Evolutionary conservation across 129 eudicot species (phyloP).

Genomic region (Helichrysum umbraculigerum): DNA sequence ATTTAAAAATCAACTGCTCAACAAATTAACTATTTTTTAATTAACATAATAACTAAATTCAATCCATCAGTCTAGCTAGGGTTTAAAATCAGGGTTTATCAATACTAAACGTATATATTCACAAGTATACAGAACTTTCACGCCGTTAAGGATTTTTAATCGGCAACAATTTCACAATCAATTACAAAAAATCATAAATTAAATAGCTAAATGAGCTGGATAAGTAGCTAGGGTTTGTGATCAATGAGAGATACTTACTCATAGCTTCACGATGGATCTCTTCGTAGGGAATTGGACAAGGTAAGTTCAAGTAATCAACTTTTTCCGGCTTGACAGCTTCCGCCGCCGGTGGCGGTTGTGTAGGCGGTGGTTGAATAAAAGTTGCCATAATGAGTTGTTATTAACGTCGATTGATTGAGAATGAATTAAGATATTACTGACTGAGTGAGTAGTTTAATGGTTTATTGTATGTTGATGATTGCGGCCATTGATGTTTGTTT

Average conservation of each 20-base stretch:
- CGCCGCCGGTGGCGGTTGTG: slow-evolving; percentile 16
- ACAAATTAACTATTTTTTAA: background rate
- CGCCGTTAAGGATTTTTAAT: background rate
- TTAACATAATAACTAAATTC: background rate
- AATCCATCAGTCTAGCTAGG: slow-evolving; percentile 15
- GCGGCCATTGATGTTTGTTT: background rate
- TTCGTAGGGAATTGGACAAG: slow-evolving; percentile 62
- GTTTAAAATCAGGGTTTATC: slow-evolving; percentile 36
- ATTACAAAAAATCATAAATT: background rate
- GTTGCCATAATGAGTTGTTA: background rate
- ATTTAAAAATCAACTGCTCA: background rate
- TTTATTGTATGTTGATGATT: background rate
- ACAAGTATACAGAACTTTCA: slow-evolving; percentile 6
- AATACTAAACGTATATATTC: slow-evolving; percentile 7
- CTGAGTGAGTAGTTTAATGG: background rate
- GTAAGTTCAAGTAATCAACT: slow-evolving; percentile 74
- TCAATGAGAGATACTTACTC: slow-evolving; percentile 39
- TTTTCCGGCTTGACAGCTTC: slow-evolving; percentile 45
- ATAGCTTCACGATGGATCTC: slow-evolving; percentile 76
- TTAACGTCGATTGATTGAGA: background rate
- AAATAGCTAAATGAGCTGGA: background rate
- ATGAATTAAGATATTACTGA: background rate
- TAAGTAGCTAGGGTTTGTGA: background rate
- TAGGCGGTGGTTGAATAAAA: slow-evolving; percentile 5
- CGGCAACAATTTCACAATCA: background rate